Evolutionary conservation across 2,329 filamentous ascomycete species (phyloP), one percentile per base, ranked within the genome.

Genomic region (Microcera coccophila): DNA sequence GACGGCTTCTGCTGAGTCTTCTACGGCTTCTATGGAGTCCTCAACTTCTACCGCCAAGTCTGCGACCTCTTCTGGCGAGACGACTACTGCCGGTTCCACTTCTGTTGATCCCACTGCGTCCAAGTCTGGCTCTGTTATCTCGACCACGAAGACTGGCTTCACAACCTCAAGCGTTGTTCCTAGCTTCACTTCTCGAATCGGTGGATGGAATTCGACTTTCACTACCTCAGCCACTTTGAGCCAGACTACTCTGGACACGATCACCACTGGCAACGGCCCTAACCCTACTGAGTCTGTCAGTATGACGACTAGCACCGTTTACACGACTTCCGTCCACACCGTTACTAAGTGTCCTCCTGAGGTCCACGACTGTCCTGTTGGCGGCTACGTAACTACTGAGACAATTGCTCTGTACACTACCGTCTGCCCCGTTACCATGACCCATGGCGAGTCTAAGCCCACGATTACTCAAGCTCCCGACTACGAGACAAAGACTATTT

Each of bases 301-400:
- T 10, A 36, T 45, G n/a, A 52, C 48, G 12, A 57, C 50, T 19
- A 69, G 64, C 41, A 67, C 65, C n/a, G 59, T 72, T 39, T 70
- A 62, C 56, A 63, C 63, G 38, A 71, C 66, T 15, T 51, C 51
- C 12, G 57, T 78, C 49, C 69, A 75, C 49, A 82, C 78, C 51
- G 68, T 80, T 62, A 79, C 73, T 56, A 73, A 72, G 31, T 81
- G 78, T 62, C 71, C 69, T 36, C 66, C 76, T 14, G 56, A 58
- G 14, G 61, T 71, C 3, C 58, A 55, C 24, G 55, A 68, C 62
- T 71, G 67, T 55, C 66, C 68, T 10, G 59, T 48, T 2, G 55
- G 55, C 24, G 53, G 60, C 26, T 55, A 62, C 24, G 61, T 70
- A 26, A 66, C 63, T 14, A 72, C 70, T 3, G 62, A 69, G 49